Evolutionary conservation across 805 yeast species (phyloP), one percentile per base, ranked within the genome.

Genomic region (Teunomyces lycoperdinae): DNA sequence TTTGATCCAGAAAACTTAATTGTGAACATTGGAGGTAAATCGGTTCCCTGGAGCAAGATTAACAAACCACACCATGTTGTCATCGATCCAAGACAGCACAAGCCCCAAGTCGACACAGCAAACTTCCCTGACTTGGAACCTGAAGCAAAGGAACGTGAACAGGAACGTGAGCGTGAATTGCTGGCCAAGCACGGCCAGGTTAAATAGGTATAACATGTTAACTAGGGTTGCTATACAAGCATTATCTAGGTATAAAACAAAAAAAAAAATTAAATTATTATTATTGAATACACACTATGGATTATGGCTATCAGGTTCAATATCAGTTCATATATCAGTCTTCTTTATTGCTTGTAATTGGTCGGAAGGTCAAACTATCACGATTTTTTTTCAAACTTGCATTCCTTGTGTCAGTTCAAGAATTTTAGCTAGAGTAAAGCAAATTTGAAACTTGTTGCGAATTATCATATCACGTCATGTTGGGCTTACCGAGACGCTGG

Each of bases 11-110:
- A 65, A 29, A 58, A 56, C 38, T 48, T 66, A 32, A 45, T 58
- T 11, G 62, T 69, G 26, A 56, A 70, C 43, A 57, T 73, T 35
- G 71, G 70, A 16, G 74, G 74, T 40, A 61, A 59, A 47, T 56
- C 55, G 46, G 73, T 73, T 9, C 77, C 76, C 5, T 65, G 68
- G 49, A 56, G 54, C 42, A 44, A 45, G 39, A 67, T 73, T 51
- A 70, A 63, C 57, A 70, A 68, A 50, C 78, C 78, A 4, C 78
- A 73, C 51, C 44, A 61, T 29, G 72, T 61, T 13, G 48, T 50
- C 13, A 44, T 53, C 27, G 60, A 62, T 16, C 70, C 70, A 8
- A 34, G 44, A 16, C 45, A 55, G 10, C 62, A 57, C 44, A 60
- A 60, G 47, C 66, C 69, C 3, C 41, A 47, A 16, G 54, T 58